Percentiles rank a stretch among this genome's conserved stretches.
Conservation (phyloP, 2,329 filamentous ascomycete genomes). For the Phialocephala subalpina region DNA sequence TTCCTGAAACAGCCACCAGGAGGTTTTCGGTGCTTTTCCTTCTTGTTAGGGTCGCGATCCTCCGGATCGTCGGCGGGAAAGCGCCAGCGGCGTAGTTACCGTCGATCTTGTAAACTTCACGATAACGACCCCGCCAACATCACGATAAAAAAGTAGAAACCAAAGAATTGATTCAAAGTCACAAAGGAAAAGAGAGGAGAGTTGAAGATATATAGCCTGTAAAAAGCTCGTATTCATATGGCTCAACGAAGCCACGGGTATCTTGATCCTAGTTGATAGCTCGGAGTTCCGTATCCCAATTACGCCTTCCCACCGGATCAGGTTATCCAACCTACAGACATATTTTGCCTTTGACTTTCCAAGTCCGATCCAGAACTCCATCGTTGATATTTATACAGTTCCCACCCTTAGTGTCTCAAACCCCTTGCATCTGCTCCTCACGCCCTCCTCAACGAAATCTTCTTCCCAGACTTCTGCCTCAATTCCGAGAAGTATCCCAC, state of each 20-base stretch:
- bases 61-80: too few relatives aligned
- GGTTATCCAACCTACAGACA: background rate
- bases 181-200: background rate
- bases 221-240: conserved; percentile 15
- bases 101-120: too few relatives aligned
- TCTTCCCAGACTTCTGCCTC: conserved; percentile 8
- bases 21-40: too few relatives aligned
- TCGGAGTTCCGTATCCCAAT: background rate
- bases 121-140: too few relatives aligned
- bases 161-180: too few relatives aligned
- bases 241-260: conserved; percentile 1
- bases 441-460: conserved; percentile 5
- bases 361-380: background rate
- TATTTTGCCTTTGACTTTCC: background rate
- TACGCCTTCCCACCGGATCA: background rate
- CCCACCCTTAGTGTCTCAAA: background rate
- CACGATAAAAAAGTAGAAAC: too few relatives aligned
- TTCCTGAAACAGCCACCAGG: too few relatives aligned
- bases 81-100: too few relatives aligned
- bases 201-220: conserved; percentile 1
- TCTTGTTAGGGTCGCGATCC: too few relatives aligned
- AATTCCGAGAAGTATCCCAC: conserved; percentile 17
- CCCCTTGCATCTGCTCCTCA: background rate
- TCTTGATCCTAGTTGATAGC: background rate
- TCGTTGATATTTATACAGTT: background rate